Conservation (phyloP, 1,284 basidiomycete genomes). For the Tilletia caries region DNA sequence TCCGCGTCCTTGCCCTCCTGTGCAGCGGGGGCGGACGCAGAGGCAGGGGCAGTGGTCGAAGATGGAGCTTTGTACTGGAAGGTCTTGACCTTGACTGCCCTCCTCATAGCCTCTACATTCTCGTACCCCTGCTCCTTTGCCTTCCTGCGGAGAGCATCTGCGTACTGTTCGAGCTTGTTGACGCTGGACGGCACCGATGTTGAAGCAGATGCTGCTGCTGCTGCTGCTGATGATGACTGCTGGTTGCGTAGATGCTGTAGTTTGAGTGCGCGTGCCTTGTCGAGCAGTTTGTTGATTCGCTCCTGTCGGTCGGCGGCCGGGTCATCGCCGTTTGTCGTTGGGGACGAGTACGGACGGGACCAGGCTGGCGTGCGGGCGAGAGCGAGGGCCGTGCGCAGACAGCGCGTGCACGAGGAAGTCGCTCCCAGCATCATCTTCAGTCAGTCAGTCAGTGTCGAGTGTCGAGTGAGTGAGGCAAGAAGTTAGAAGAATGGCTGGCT, state of each 20-base stretch:
- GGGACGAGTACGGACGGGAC: background rate
- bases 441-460: too few species aligned
- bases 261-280: slow-evolving; percentile 1
- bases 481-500: too few species aligned
- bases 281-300: background rate
- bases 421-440: too few species aligned
- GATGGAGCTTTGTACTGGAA: background rate
- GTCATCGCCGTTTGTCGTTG: background rate
- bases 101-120: background rate
- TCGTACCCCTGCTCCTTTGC: background rate
- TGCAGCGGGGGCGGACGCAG: background rate
- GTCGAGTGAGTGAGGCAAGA: too few species aligned
- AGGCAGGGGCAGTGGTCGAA: too few species aligned
- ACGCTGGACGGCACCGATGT: too few species aligned
- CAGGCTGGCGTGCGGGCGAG: background rate
- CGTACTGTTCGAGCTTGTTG: slow-evolving; percentile 9
- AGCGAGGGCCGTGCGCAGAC: background rate
- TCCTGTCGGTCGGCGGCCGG: background rate
- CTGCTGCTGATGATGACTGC: background rate
- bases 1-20: background rate
- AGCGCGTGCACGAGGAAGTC: background rate
- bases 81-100: too few species aligned
- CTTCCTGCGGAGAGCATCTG: background rate
- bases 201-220: background rate
- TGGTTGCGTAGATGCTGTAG: background rate